phyloP scores from a whole-genome alignment of 768 basidiomycete genomes.

The Leucocoprinus leucothites region DNA sequence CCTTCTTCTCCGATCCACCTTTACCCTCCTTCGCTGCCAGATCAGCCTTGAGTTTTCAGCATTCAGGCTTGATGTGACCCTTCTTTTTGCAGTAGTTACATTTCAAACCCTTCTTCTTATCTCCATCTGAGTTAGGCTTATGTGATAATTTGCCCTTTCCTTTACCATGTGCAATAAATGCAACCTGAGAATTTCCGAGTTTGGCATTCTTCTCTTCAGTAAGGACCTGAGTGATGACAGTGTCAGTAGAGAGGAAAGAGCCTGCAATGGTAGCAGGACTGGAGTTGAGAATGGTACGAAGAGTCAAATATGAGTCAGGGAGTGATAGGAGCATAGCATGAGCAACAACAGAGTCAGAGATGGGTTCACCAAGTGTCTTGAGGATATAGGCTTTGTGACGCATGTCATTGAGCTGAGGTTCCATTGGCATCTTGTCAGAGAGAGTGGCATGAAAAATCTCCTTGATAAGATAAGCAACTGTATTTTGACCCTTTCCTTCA shows the following conservation, averaged over 20 bases:
- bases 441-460: conserved; percentile 15
- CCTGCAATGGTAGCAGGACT: conserved; percentile 10
- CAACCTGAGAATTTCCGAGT: conserved; percentile 10
- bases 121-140: not conserved
- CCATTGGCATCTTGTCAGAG: conserved; percentile 14
- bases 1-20: conserved; percentile 1
- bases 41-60: conserved; percentile 14
- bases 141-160: not conserved
- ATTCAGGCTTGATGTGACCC: conserved; percentile 18
- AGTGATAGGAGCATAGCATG: not conserved
- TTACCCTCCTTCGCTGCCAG: conserved; percentile 3
- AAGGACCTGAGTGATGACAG: conserved; percentile 15
- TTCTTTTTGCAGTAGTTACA: conserved; percentile 18
- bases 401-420: conserved; percentile 15
- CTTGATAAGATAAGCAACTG: conserved; percentile 12
- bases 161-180: conserved; percentile 12
- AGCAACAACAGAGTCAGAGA: conserved; percentile 3
- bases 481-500: conserved; percentile 17
- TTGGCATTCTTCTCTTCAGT: conserved; percentile 13
- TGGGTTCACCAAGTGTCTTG: conserved; percentile 8
- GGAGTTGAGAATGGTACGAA: conserved; percentile 13
- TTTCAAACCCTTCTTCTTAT: conserved; percentile 7
- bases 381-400: conserved; percentile 16
- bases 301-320: conserved; percentile 10
- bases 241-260: conserved; percentile 11